These are phyloP conservation scores for Dittrichia graveolens DNA, from an alignment of 129 eudicot species.

Conservation along the genomic window DNA sequence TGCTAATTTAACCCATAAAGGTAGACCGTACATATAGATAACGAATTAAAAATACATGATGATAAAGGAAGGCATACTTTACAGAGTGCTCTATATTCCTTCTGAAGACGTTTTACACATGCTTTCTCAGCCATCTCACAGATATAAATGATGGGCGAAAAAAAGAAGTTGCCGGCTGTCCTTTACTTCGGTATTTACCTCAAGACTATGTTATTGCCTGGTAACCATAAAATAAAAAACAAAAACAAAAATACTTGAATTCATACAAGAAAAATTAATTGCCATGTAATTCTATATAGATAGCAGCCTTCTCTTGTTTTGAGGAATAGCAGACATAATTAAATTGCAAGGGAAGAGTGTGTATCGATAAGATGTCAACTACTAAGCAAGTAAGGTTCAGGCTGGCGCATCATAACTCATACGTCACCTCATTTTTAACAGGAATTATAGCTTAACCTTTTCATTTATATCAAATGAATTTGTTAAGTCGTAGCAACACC, in stretches of 20 bases:
- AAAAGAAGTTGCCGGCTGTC: not conserved
- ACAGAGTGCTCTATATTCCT: constrained; percentile 95
- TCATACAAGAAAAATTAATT: constrained; percentile 14
- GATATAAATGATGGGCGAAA: constrained; percentile 13
- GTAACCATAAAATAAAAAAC: not conserved
- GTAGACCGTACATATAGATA: not conserved
- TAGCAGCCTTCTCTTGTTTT: too few species aligned
- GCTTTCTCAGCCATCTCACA: constrained; percentile 87
- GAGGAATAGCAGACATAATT: too few species aligned
- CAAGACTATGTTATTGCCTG: constrained; percentile 21
- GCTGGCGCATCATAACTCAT: too few species aligned
- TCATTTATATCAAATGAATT: too few species aligned
- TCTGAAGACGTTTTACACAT: constrained; percentile 94
- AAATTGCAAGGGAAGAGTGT: too few species aligned
- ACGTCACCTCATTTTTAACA: too few species aligned
- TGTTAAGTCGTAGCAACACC: too few species aligned
- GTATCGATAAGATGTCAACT: too few species aligned
- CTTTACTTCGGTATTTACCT: constrained; percentile 29
- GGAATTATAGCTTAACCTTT: too few species aligned
- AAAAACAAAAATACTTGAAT: not conserved
- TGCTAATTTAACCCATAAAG: not conserved
- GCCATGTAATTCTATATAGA: too few species aligned
- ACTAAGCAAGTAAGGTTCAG: too few species aligned
- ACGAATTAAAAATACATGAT: not conserved
- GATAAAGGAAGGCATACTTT: constrained; percentile 58